Percentiles rank a stretch among this genome's conserved stretches.
These are phyloP conservation scores for Colletotrichum tofieldiae DNA, from an alignment of 2,329 filamentous ascomycete species.

Conservation along the genomic window DNA sequence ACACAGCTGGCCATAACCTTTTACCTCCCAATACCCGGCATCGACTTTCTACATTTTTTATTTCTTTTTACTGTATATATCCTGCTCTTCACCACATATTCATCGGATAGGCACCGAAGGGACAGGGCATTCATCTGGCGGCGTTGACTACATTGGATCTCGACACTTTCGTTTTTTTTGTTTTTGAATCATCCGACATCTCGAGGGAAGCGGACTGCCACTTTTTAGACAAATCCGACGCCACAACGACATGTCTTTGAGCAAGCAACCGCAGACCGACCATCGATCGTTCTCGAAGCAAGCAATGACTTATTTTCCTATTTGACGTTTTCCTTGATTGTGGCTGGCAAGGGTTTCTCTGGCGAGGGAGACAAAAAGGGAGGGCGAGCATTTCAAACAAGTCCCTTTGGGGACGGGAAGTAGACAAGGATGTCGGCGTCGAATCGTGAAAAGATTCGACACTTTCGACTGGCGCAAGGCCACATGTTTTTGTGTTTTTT, in stretches of 20 bases:
- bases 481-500: not conserved
- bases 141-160: conserved; percentile 28
- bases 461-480: conserved; percentile 27
- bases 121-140: conserved; percentile 41
- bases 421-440: conserved; percentile 32
- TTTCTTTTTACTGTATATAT: conserved; percentile 38
- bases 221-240: conserved; percentile 19
- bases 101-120: conserved; percentile 36
- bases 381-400: conserved; percentile 31
- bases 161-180: conserved; percentile 16
- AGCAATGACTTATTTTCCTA: conserved; percentile 12
- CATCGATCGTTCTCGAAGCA: conserved; percentile 20
- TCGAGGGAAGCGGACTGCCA: not conserved
- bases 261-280: conserved; percentile 23
- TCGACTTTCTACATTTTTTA: conserved; percentile 22
- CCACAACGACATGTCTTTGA: conserved; percentile 3
- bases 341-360: conserved; percentile 1
- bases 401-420: conserved; percentile 30
- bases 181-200: not conserved
- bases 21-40: conserved; percentile 41
- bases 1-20: conserved; percentile 32
- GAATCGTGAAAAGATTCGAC: not conserved
- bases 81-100: conserved; percentile 30
- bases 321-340: not conserved
- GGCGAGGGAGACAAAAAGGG: conserved; percentile 15